These are phyloP conservation scores for Schizonepeta tenuifolia DNA, from an alignment of 257 asterid species.

Conservation along the genomic window DNA sequence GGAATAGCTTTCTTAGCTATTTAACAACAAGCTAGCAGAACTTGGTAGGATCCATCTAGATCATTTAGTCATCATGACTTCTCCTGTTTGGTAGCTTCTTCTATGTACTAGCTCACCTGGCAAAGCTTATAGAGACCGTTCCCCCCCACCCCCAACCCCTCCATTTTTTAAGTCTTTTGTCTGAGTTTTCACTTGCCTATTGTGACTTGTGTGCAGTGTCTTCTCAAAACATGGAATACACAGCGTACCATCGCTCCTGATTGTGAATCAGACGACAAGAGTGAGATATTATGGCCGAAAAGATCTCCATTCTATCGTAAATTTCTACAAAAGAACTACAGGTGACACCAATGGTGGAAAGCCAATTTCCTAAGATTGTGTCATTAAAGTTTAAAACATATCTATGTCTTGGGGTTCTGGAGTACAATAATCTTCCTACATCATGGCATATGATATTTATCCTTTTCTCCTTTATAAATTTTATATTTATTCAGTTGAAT, in stretches of 20 bases:
- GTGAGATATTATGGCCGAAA: slow-evolving; percentile 55
- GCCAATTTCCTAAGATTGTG: slow-evolving; percentile 7
- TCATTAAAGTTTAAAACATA: slow-evolving; percentile 3
- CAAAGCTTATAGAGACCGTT: neutral
- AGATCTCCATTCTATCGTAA: slow-evolving; percentile 55
- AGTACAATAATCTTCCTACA: neutral
- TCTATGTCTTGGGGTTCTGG: neutral
- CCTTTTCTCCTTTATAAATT: slow-evolving; percentile 4
- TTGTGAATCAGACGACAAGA: slow-evolving; percentile 49
- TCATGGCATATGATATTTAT: neutral
- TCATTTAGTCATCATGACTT: neutral
- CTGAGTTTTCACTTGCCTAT: slow-evolving; percentile 26
- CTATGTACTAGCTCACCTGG: neutral
- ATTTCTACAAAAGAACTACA: slow-evolving; percentile 62
- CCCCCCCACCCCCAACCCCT: no score
- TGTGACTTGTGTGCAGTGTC: slow-evolving; percentile 46
- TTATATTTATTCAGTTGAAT: slow-evolving; percentile 2
- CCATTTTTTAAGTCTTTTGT: neutral
- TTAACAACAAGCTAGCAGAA: neutral
- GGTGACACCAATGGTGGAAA: slow-evolving; percentile 47
- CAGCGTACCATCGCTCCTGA: slow-evolving; percentile 65
- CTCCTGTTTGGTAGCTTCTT: neutral
- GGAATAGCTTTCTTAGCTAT: neutral
- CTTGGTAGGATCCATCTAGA: neutral
- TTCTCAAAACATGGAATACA: slow-evolving; percentile 74